These are phyloP conservation scores for Fusarium buxicola DNA, from an alignment of 2,329 filamentous ascomycete genomes.

Conservation along the genomic window DNA sequence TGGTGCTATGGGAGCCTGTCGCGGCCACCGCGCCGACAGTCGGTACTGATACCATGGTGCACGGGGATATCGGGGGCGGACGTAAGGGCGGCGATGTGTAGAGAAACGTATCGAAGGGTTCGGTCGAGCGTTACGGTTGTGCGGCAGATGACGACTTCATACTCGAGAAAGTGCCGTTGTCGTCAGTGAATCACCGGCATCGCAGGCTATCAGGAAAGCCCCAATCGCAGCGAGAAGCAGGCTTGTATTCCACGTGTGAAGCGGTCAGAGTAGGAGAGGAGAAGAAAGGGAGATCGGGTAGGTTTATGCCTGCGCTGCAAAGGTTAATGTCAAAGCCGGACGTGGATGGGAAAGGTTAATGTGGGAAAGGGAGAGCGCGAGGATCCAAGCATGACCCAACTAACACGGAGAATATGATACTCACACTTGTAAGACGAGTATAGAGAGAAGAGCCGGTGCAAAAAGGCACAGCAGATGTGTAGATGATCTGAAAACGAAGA, in stretches of 20 bases:
- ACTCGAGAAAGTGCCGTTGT: slow-evolving; percentile 40
- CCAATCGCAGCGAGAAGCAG: slow-evolving; percentile 33
- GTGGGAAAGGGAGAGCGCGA: slow-evolving; percentile 31
- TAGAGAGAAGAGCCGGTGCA: slow-evolving; percentile 15
- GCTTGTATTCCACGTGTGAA: slow-evolving; percentile 8
- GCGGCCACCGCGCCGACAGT: slow-evolving; percentile 53
- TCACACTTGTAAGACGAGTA: slow-evolving; percentile 20
- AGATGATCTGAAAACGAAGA: slow-evolving; percentile 9
- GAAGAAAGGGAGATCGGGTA: not conserved
- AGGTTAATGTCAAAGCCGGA: slow-evolving; percentile 29
- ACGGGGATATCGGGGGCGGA: slow-evolving; percentile 15
- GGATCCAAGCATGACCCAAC: slow-evolving; percentile 34
- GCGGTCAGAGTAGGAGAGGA: not conserved
- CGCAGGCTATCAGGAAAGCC: slow-evolving; percentile 35
- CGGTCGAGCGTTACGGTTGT: slow-evolving; percentile 35
- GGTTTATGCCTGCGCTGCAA: slow-evolving; percentile 11
- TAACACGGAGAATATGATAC: slow-evolving; percentile 42
- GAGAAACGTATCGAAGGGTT: slow-evolving; percentile 25
- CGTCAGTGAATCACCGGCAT: slow-evolving; percentile 43
- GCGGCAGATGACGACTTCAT: slow-evolving; percentile 43
- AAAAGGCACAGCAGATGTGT: slow-evolving; percentile 9
- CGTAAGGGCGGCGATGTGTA: slow-evolving; percentile 14
- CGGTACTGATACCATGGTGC: slow-evolving; percentile 56
- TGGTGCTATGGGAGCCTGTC: slow-evolving; percentile 55
- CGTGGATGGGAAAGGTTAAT: slow-evolving; percentile 26